Percentiles rank a stretch among this genome's conserved stretches.
phyloP scores from a whole-genome alignment of 2,329 filamentous ascomycete species.

The Tolypocladium cylindrosporum region DNA sequence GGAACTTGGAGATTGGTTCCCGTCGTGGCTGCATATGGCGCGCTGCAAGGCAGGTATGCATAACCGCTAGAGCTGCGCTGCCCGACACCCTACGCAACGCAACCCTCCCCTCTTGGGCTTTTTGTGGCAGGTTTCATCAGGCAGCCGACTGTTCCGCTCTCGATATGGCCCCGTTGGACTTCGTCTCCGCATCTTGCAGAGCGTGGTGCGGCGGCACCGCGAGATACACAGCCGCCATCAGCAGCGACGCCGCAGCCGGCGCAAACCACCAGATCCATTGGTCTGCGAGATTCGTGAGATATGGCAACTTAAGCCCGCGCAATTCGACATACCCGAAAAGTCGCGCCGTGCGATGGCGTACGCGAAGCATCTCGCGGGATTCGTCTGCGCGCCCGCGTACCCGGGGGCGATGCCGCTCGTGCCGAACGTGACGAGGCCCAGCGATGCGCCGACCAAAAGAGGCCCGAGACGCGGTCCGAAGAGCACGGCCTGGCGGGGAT shows the following conservation, averaged over 20 bases:
- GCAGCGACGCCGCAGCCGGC: constrained; percentile 16
- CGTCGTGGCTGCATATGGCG: neutral
- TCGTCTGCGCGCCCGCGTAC: constrained; percentile 31
- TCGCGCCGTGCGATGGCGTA: constrained; percentile 26
- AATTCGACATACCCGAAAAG: constrained; percentile 8
- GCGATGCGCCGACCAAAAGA: constrained; percentile 32
- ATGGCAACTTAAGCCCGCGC: neutral
- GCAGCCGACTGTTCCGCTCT: neutral
- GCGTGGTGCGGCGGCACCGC: constrained; percentile 19
- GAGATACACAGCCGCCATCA: constrained; percentile 17
- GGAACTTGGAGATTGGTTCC: neutral
- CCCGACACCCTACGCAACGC: neutral
- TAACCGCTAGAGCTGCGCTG: neutral
- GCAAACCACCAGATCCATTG: constrained; percentile 29
- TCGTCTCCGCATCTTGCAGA: neutral
- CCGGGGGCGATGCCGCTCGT: constrained; percentile 27
- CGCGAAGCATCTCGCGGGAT: constrained; percentile 34
- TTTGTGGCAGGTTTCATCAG: neutral
- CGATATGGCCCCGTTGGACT: neutral
- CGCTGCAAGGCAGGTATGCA: neutral
- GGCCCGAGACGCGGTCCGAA: constrained; percentile 39
- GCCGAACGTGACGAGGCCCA: constrained; percentile 25
- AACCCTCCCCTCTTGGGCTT: neutral
- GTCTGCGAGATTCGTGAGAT: neutral
- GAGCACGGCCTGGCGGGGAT: constrained; percentile 37